A percentile compares a stretch with the other conserved stretches of the same genome.
Evolutionary conservation across 805 yeast genomes (phyloP).

Genomic region (Lipomyces yamanashiensis): DNA sequence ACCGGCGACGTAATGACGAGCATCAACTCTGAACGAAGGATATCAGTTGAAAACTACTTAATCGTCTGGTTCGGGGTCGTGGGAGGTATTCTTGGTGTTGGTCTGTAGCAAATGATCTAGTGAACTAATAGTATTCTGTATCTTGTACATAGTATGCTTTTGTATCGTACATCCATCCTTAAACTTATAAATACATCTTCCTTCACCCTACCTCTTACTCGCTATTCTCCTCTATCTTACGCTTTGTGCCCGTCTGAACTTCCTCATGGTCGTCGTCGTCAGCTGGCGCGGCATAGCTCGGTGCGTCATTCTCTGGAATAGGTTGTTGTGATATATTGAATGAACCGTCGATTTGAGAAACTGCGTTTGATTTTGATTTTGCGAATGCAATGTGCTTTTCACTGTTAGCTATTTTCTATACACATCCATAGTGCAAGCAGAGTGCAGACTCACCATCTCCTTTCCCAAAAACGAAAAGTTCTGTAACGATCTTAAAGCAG

Average conservation of each 20-base stretch:
- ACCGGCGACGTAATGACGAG: constrained; percentile 30
- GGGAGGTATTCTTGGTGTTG: constrained; percentile 27
- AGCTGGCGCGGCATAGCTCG: constrained; percentile 25
- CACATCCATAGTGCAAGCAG: background rate
- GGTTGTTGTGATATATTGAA: constrained; percentile 35
- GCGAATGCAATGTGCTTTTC: constrained; percentile 41
- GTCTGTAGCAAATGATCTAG: background rate
- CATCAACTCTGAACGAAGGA: constrained; percentile 10
- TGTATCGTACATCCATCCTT: constrained; percentile 16
- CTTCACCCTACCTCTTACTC: constrained; percentile 11
- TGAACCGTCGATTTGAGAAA: constrained; percentile 43
- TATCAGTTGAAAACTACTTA: constrained; percentile 23
- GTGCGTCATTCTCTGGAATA: constrained; percentile 9
- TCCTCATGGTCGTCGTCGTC: constrained; percentile 25
- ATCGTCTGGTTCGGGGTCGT: constrained; percentile 31
- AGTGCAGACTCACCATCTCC: constrained; percentile 34
- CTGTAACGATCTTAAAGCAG: constrained; percentile 44
- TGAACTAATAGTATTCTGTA: constrained; percentile 2
- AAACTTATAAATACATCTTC: background rate
- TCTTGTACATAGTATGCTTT: background rate
- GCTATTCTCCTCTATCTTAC: constrained; percentile 18
- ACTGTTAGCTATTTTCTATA: background rate
- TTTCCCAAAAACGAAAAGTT: constrained; percentile 46
- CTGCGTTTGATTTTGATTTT: constrained; percentile 40
- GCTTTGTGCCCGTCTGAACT: constrained; percentile 19